These are phyloP conservation scores for Lactifluus rugatus DNA, from an alignment of 768 basidiomycete genomes.

Conservation along the genomic window DNA sequence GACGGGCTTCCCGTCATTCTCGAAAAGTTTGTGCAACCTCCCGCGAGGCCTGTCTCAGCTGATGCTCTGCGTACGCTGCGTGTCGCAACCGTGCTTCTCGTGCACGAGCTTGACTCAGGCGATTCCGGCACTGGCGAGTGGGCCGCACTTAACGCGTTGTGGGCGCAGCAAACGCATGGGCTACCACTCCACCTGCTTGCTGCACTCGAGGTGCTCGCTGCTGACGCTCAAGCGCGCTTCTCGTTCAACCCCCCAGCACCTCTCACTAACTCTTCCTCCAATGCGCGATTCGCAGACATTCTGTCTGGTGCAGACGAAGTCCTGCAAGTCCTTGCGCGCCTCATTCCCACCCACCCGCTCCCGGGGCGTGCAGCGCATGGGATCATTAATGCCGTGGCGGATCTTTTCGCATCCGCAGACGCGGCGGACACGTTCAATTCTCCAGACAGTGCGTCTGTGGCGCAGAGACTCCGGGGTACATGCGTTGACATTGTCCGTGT, in stretches of 20 bases:
- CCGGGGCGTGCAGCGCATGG: conserved; percentile 40
- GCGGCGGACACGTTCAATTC: conserved; percentile 35
- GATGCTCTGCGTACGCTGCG: conserved; percentile 50
- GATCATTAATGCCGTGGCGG: conserved; percentile 36
- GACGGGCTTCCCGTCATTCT: conserved; percentile 56
- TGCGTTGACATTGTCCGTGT: conserved; percentile 43
- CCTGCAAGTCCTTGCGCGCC: conserved; percentile 38
- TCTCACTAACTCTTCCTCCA: conserved; percentile 19
- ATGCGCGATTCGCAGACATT: conserved; percentile 40
- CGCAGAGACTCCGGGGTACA: conserved; percentile 35
- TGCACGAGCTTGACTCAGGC: conserved; percentile 40
- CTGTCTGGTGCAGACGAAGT: conserved; percentile 47
- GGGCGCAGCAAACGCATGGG: conserved; percentile 51
- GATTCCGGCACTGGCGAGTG: conserved; percentile 37
- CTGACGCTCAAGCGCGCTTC: conserved; percentile 49
- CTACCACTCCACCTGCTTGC: conserved; percentile 49
- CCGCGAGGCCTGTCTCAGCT: conserved; percentile 40
- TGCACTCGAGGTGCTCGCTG: conserved; percentile 37
- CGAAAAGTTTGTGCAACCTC: conserved; percentile 46
- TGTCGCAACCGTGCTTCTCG: conserved; percentile 50
- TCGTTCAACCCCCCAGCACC: conserved; percentile 26
- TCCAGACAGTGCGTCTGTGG: conserved; percentile 32
- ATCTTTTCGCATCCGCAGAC: conserved; percentile 49
- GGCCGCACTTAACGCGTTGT: conserved; percentile 45
- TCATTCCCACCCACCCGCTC: conserved; percentile 40